Base-by-base conservation (phyloP, 148 eudicot species). In the Simmondsia chinensis region DNA sequence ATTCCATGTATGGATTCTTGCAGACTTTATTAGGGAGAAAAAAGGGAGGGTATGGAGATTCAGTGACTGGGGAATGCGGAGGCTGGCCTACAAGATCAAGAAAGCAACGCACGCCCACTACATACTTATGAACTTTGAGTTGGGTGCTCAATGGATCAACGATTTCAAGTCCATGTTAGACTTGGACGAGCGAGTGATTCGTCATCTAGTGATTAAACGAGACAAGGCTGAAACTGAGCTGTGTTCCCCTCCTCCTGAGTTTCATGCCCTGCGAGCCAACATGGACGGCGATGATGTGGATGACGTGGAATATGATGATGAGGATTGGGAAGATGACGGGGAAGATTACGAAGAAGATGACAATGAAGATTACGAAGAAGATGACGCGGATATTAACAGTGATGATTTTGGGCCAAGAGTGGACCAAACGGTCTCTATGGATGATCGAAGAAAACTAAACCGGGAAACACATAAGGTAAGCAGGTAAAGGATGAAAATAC, bases 1-100 rank as follows among this genome's bases (percentile, higher is more conserved):
- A 50, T 39, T 10, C 6, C 7, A 32, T 38, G 39, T 21, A 43
- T 15, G n/a, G n/a, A n/a, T 18, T 15, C 37, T 39, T 52, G 51
- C 69, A 89, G 97, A 76, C 5, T 89, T 79, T 36, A 43, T 89
- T 43, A 66, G 43, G 64, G 94, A 85, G 80, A 89, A 89, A 63
- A 76, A 89, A 50, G 97, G 97, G 13, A 76, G 54, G 64, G 47
- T 89, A 27, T 82, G 93, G 93, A 78, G 97, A 77, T 89, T 89
- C 58, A 85, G 88, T 55, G 97, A 89, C 28, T 89, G 97, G 97
- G 97, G 97, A 15, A 66, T 82, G 59, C 68, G 97, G 11, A 77
- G 85, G 50, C 73, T 89, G 43, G 93, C 88, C 20, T 89, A 89
- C 72, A 71, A 71, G 70, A 89, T 89, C 59, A 58, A 76, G 51